phyloP scores from a whole-genome alignment of 2,329 filamentous ascomycete genomes.

The Lachnellula cervina region DNA sequence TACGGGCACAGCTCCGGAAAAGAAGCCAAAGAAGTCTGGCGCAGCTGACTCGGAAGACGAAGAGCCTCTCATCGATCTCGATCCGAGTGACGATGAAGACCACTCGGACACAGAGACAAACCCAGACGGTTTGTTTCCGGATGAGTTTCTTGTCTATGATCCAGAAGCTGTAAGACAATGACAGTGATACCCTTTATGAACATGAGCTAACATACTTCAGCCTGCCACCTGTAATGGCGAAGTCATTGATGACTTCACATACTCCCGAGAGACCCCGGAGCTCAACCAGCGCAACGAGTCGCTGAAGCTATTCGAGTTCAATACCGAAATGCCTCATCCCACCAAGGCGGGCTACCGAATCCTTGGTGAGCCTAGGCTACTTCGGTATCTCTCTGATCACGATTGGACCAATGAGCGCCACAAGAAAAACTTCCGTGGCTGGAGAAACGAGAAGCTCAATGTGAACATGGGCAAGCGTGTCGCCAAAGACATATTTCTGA shows the following conservation, averaged over 20 bases:
- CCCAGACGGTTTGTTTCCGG: background rate
- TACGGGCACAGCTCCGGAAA: background rate
- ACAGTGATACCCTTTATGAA: background rate
- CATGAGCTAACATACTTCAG: no score
- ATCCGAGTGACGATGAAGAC: background rate
- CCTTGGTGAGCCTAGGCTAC: background rate
- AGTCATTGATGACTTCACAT: background rate
- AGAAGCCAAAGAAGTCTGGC: background rate
- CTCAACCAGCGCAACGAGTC: background rate
- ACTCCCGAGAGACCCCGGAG: background rate
- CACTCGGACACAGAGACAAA: background rate
- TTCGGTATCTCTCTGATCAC: background rate
- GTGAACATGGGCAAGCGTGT: background rate
- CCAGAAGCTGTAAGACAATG: background rate
- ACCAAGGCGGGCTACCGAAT: background rate
- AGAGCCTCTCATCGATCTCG: background rate
- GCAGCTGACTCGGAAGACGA: no score
- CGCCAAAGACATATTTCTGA: background rate
- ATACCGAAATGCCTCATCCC: background rate
- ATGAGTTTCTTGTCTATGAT: background rate
- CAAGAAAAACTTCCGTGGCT: background rate
- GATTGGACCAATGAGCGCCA: background rate
- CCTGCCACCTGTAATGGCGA: background rate
- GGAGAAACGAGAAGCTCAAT: background rate
- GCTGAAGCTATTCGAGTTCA: background rate